Percentiles rank a stretch among this genome's conserved stretches.
phyloP scores from a whole-genome alignment of 352 stramenopile species.

The Phytophthora foliorum region DNA sequence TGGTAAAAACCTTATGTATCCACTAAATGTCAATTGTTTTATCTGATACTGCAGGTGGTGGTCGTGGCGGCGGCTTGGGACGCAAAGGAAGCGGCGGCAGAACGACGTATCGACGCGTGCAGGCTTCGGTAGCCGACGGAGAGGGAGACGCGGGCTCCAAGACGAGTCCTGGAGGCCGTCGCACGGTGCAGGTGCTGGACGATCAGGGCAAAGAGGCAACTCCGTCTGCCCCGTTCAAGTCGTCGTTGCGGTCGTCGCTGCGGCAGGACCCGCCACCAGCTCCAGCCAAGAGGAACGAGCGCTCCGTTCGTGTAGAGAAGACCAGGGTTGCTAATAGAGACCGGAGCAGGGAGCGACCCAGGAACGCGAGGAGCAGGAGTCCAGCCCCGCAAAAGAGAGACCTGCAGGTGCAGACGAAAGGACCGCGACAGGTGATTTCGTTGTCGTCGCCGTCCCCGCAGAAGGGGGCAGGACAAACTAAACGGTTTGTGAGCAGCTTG shows the following conservation, averaged over 20 bases:
- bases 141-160: neutral
- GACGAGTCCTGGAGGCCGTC: conserved; percentile 5
- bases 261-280: conserved; percentile 8
- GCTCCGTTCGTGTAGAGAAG: conserved; percentile 29
- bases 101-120: conserved; percentile 54
- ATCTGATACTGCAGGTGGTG: conserved; percentile 34
- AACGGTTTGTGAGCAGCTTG: conserved; percentile 54
- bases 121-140: conserved; percentile 28
- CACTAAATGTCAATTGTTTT: conserved; percentile 1
- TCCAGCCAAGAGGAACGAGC: conserved; percentile 28
- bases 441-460: conserved; percentile 46
- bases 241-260: conserved; percentile 61
- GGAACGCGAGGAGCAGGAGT: conserved; percentile 8
- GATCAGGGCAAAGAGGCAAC: conserved; percentile 11
- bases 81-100: conserved; percentile 35
- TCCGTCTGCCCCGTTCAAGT: conserved; percentile 44
- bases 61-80: conserved; percentile 35
- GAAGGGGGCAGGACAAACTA: conserved; percentile 29
- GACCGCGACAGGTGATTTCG: conserved; percentile 40
- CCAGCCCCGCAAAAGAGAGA: conserved; percentile 22
- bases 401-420: conserved; percentile 40
- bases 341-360: conserved; percentile 21
- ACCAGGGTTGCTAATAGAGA: conserved; percentile 1
- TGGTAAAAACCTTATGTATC: neutral
- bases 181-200: conserved; percentile 39